These are phyloP conservation scores for Pythium chondricola DNA, from an alignment of 352 stramenopile species.

Conservation along the genomic window DNA sequence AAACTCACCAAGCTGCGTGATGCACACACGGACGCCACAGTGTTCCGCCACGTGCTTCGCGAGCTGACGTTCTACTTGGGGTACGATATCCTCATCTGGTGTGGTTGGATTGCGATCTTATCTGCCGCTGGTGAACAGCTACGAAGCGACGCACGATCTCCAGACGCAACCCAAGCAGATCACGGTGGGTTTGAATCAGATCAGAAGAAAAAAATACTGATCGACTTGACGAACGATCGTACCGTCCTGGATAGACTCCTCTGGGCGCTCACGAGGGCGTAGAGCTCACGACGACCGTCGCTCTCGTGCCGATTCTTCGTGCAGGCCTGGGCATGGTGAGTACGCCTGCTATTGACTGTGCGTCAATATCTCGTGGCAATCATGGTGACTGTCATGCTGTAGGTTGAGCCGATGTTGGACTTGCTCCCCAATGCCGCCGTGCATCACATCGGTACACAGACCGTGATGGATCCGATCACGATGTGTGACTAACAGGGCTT, in stretches of 20 bases:
- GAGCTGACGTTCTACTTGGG: slow-evolving; percentile 98
- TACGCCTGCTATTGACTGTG: background rate
- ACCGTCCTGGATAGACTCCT: slow-evolving; percentile 40
- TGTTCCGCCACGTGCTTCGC: slow-evolving; percentile 94
- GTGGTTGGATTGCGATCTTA: slow-evolving; percentile 86
- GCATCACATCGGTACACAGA: slow-evolving; percentile 97
- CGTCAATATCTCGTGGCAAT: background rate
- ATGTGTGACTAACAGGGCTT: too few relatives aligned
- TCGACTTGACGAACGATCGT: too few relatives aligned
- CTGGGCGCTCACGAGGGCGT: slow-evolving; percentile 69
- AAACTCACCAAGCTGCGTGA: slow-evolving; percentile 97
- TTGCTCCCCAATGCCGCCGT: slow-evolving; percentile 93
- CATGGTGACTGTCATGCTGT: slow-evolving; percentile 3
- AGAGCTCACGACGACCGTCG: slow-evolving; percentile 89
- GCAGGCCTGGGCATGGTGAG: slow-evolving; percentile 85
- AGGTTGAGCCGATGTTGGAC: slow-evolving; percentile 96
- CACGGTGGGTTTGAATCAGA: slow-evolving; percentile 51
- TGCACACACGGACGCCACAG: slow-evolving; percentile 85
- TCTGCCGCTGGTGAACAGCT: too few relatives aligned
- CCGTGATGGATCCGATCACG: too few relatives aligned
- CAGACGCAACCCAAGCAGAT: slow-evolving; percentile 64
- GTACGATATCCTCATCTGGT: slow-evolving; percentile 63
- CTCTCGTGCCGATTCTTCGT: slow-evolving; percentile 96
- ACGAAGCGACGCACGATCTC: slow-evolving; percentile 75
- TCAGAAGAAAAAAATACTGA: too few relatives aligned